Evolutionary conservation across 371 early-diverging fungal genomes (phyloP).

Genomic region (Apophysomyces variabilis): DNA sequence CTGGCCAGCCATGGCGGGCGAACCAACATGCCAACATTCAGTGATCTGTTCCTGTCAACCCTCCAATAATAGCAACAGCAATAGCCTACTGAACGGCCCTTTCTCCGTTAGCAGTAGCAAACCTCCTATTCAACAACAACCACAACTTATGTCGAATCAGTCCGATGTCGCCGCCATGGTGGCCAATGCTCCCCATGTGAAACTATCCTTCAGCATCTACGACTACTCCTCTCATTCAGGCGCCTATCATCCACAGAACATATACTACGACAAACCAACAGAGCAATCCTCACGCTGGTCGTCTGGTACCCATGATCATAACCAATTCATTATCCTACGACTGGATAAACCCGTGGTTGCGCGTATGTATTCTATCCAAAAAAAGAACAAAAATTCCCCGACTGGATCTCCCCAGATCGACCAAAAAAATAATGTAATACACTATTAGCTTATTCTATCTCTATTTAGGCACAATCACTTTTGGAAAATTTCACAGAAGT

Average conservation of each 20-base stretch:
- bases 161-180: background rate
- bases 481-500: constrained; percentile 96
- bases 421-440: background rate
- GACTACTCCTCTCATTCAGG: constrained; percentile 78
- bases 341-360: constrained; percentile 75
- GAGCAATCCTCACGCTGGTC: constrained; percentile 90
- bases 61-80: background rate
- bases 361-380: constrained; percentile 47
- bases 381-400: constrained; percentile 4
- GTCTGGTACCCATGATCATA: constrained; percentile 78
- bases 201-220: constrained; percentile 58
- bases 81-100: too few relatives aligned
- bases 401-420: background rate
- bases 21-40: constrained; percentile 6
- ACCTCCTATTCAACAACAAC: background rate
- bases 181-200: constrained; percentile 12
- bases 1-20: background rate
- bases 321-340: constrained; percentile 79
- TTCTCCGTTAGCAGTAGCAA: background rate
- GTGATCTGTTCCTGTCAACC: constrained; percentile 3
- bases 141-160: background rate
- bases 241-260: constrained; percentile 77
- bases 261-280: constrained; percentile 72
- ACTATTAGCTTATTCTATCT: constrained; percentile 2
- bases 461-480: constrained; percentile 76